These are phyloP conservation scores for Geosmithia flava DNA, from an alignment of 2,329 filamentous ascomycete genomes.

Conservation along the genomic window DNA sequence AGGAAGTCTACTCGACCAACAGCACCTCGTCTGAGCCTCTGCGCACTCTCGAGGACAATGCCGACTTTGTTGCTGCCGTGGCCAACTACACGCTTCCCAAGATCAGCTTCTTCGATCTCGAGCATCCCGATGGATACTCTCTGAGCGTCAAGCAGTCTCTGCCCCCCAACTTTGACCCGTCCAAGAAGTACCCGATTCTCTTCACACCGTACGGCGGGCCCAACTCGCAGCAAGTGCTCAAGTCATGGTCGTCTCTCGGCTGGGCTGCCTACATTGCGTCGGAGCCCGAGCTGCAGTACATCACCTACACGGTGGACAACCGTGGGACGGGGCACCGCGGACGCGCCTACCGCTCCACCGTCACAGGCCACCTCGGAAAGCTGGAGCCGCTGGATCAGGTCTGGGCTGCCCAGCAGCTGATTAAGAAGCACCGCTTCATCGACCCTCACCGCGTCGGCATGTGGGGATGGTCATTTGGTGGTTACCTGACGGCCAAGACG, in stretches of 20 bases:
- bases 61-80: slow-evolving; percentile 39
- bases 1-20: slow-evolving; percentile 50
- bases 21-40: slow-evolving; percentile 33
- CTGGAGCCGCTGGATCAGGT: slow-evolving; percentile 56
- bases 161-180: slow-evolving; percentile 49
- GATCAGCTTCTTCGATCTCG: slow-evolving; percentile 49
- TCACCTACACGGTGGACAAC: slow-evolving; percentile 57
- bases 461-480: slow-evolving; percentile 59
- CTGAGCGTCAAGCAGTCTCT: slow-evolving; percentile 55
- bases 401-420: slow-evolving; percentile 48
- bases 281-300: slow-evolving; percentile 55
- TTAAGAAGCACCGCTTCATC: slow-evolving; percentile 36
- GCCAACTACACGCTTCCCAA: slow-evolving; percentile 50
- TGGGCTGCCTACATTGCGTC: slow-evolving; percentile 55
- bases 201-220: slow-evolving; percentile 60
- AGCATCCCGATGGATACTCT: slow-evolving; percentile 46
- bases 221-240: slow-evolving; percentile 47
- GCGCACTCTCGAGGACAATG: slow-evolving; percentile 47
- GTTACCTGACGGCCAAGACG: slow-evolving; percentile 54
- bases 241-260: slow-evolving; percentile 38
- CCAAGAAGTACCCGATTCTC: slow-evolving; percentile 52
- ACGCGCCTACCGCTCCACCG: slow-evolving; percentile 45
- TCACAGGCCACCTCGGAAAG: slow-evolving; percentile 46
- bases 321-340: slow-evolving; percentile 55
- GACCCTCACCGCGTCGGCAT: slow-evolving; percentile 49